Base-by-base conservation (phyloP, 306 rosid genomes). In the Chamaecrista fasciculata region DNA sequence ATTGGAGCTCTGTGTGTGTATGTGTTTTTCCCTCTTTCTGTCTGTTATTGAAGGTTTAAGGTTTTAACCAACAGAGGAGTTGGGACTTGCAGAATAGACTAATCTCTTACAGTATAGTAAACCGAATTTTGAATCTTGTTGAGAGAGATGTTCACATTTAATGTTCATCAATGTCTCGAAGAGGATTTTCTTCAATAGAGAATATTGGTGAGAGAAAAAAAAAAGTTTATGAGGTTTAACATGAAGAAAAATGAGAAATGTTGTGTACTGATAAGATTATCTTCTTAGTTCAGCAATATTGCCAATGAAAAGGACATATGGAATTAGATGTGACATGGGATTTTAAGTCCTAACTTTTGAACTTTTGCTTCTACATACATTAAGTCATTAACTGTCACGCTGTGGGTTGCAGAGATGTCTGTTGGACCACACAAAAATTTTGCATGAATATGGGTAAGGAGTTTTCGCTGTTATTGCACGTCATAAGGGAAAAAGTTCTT, bases 341-440 rank as follows among this genome's bases (percentile, higher is more conserved):
- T 24, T 48, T 48, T 4, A 52, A 59, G 72, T 44, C 36, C 75
- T 26, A 53, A 67, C 36, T 21, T 50, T 20, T 52, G 42, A 53
- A 67, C 36, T 21, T 50, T 20, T 52, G 42, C 33, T 62, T 62
- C 19, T 70, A 24, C 68, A 53, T 47, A 6, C 46, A 67, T 71
- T n/a, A n/a, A n/a, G n/a, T n/a, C n/a, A n/a, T n/a, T n/a, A 23
- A 31, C 49, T 57, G 58, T 77, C 77, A 57, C 34, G 49, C 59
- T 70, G 49, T 69, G 56, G 77, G 91, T 77, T 78, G 80, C 89
- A 80, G 75, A 62, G 44, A 52, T 75, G 60, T 66, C 29, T 53
- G 34, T 14, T 71, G 83, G 83, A 80, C 88, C 90, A 71, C 72
- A 47, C 18, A 58, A 53, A 60, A 66, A n/a, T n/a, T 81, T 73